Evolutionary conservation across 2,329 filamentous ascomycete genomes (phyloP).

Genomic region (Apiospora phragmitis): DNA sequence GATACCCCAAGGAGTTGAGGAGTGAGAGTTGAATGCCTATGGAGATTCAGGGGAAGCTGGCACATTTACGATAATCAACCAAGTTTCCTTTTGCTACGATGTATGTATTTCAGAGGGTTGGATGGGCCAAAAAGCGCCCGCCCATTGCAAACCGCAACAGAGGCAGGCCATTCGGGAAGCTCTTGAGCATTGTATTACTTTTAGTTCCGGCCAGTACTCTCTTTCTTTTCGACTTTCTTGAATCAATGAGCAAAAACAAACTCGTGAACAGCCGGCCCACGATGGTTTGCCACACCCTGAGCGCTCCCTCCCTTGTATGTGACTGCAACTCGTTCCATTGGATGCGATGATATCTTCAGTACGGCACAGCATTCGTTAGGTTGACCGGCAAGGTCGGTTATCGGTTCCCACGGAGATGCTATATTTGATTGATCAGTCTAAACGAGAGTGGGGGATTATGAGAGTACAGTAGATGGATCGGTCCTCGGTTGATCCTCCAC

Average conservation of each 20-base stretch:
- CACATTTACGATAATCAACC: slow-evolving; percentile 34
- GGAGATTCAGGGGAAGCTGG: slow-evolving; percentile 6
- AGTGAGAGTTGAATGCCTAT: slow-evolving; percentile 11
- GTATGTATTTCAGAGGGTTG: slow-evolving; percentile 22
- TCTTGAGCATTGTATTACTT: slow-evolving; percentile 53
- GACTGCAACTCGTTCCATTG: not conserved
- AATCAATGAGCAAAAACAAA: slow-evolving; percentile 24
- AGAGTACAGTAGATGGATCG: not conserved
- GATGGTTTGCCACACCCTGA: not conserved
- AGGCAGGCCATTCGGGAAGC: slow-evolving; percentile 25
- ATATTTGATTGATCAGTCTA: not conserved
- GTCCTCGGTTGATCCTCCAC: not conserved
- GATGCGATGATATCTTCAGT: not conserved
- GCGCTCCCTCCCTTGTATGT: not conserved
- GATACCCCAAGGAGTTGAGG: slow-evolving; percentile 11
- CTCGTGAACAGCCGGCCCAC: not conserved
- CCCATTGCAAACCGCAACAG: slow-evolving; percentile 30
- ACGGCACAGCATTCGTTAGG: not conserved
- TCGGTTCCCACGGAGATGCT: not conserved
- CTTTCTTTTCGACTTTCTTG: slow-evolving; percentile 28
- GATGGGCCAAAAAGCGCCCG: slow-evolving; percentile 23
- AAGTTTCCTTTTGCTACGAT: slow-evolving; percentile 18
- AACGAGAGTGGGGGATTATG: not conserved
- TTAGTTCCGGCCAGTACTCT: slow-evolving; percentile 40
- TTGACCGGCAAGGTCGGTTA: not conserved